phyloP scores from a whole-genome alignment of 805 yeast genomes.

The Clavispora carvajalis region DNA sequence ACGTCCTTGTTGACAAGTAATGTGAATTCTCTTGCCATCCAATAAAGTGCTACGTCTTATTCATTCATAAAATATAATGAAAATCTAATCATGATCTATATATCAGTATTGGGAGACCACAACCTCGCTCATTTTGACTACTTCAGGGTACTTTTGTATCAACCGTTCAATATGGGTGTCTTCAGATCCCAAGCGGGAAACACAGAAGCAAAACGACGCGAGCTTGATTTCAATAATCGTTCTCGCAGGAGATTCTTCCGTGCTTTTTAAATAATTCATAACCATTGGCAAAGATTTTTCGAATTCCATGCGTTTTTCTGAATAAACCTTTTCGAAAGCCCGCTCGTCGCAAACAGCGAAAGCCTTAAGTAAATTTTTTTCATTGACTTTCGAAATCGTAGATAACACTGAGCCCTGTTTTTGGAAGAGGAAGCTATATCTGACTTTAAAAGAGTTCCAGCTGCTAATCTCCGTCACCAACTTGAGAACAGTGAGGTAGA shows the following conservation, averaged over 20 bases:
- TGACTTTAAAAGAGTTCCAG: slow-evolving; percentile 10
- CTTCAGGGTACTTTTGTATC: slow-evolving; percentile 3
- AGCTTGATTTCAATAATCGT: slow-evolving; percentile 9
- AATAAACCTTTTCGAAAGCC: slow-evolving; percentile 7
- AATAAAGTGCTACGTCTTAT: slow-evolving; percentile 30
- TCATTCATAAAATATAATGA: neutral
- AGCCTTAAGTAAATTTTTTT: neutral
- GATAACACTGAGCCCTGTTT: neutral
- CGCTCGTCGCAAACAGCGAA: neutral
- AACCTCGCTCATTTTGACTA: slow-evolving; percentile 7
- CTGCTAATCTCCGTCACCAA: slow-evolving; percentile 5
- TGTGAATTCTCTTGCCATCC: slow-evolving; percentile 86
- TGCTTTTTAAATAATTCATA: slow-evolving; percentile 3
- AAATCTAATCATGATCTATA: neutral
- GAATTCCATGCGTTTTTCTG: slow-evolving; percentile 9
- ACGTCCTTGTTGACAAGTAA: slow-evolving; percentile 83
- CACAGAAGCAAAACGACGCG: slow-evolving; percentile 9
- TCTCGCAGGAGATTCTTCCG: slow-evolving; percentile 2
- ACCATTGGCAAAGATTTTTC: slow-evolving; percentile 8
- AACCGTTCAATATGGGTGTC: slow-evolving; percentile 1
- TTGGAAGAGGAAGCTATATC: slow-evolving; percentile 7
- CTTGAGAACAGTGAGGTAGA: neutral
- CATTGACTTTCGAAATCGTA: neutral
- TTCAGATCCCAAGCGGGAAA: slow-evolving; percentile 7
- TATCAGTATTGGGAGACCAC: slow-evolving; percentile 5